phyloP scores from a whole-genome alignment of 352 stramenopile species.

The Nothophytophthora sp. region DNA sequence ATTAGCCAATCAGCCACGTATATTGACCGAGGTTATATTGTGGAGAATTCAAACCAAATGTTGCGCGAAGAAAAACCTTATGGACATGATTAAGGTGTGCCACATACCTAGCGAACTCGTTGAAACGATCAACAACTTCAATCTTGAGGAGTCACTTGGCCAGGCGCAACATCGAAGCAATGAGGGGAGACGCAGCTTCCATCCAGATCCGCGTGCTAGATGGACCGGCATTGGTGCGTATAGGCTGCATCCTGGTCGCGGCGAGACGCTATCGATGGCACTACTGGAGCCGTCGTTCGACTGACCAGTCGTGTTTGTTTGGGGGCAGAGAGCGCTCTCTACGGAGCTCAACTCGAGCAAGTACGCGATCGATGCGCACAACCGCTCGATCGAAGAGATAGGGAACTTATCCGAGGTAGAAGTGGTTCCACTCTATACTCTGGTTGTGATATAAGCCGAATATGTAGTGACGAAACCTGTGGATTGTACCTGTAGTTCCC shows the following conservation, averaged over 20 bases:
- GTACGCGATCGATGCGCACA: constrained; percentile 78
- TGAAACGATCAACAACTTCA: no score
- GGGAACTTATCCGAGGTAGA: constrained; percentile 71
- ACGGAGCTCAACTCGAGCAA: constrained; percentile 82
- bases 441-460: not conserved
- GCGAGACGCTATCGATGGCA: not conserved
- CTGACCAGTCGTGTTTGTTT: no score
- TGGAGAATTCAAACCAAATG: no score
- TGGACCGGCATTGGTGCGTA: constrained; percentile 32
- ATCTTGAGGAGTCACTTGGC: constrained; percentile 21
- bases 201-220: constrained; percentile 45
- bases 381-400: constrained; percentile 62
- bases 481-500: constrained; percentile 35
- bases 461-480: not conserved
- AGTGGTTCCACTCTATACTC: not conserved
- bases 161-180: not conserved
- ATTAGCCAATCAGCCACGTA: no score
- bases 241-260: not conserved
- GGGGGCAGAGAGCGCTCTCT: constrained; percentile 32
- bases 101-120: no score
- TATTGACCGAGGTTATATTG: no score
- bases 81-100: no score
- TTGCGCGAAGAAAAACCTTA: not conserved
- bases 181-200: constrained; percentile 18
- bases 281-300: no score